A percentile compares a stretch with the other conserved stretches of the same genome.
These are phyloP conservation scores for Phlebopus sp. DNA, from an alignment of 1,284 basidiomycete species.

Conservation along the genomic window DNA sequence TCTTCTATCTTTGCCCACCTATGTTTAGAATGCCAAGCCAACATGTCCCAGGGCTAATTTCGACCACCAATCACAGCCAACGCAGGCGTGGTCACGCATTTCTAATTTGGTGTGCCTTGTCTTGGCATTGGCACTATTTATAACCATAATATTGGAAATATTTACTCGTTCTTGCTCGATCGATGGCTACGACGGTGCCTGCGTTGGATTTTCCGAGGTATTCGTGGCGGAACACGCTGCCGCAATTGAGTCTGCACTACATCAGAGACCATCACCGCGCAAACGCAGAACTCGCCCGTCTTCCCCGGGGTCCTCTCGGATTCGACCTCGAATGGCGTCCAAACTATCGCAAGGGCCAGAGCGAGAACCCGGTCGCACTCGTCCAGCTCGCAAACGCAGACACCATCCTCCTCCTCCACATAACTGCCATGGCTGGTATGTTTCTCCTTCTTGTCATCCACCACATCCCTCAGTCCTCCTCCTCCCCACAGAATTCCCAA, in stretches of 20 bases:
- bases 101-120: slow-evolving; percentile 27
- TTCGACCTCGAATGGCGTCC: slow-evolving; percentile 79
- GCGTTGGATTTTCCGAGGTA: slow-evolving; percentile 14
- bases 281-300: slow-evolving; percentile 17
- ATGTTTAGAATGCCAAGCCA: slow-evolving; percentile 39
- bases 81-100: neutral
- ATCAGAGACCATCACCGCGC: slow-evolving; percentile 22
- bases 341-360: slow-evolving; percentile 44
- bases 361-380: slow-evolving; percentile 64
- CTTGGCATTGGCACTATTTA: slow-evolving; percentile 36
- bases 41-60: slow-evolving; percentile 35
- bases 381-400: slow-evolving; percentile 61
- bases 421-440: slow-evolving; percentile 58
- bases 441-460: neutral
- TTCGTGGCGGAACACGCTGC: slow-evolving; percentile 17
- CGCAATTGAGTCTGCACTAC: slow-evolving; percentile 24
- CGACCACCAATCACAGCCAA: slow-evolving; percentile 13
- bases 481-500: slow-evolving; percentile 50
- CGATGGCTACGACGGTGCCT: too few relatives aligned
- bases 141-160: slow-evolving; percentile 24
- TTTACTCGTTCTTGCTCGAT: too few relatives aligned
- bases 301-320: slow-evolving; percentile 46
- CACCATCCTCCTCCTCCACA: slow-evolving; percentile 58
- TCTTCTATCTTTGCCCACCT: slow-evolving; percentile 38
- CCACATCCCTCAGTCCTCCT: slow-evolving; percentile 2